Evolutionary conservation across 495 filamentous ascomycete species (phyloP).

Genomic region (Tuber melanosporum): DNA sequence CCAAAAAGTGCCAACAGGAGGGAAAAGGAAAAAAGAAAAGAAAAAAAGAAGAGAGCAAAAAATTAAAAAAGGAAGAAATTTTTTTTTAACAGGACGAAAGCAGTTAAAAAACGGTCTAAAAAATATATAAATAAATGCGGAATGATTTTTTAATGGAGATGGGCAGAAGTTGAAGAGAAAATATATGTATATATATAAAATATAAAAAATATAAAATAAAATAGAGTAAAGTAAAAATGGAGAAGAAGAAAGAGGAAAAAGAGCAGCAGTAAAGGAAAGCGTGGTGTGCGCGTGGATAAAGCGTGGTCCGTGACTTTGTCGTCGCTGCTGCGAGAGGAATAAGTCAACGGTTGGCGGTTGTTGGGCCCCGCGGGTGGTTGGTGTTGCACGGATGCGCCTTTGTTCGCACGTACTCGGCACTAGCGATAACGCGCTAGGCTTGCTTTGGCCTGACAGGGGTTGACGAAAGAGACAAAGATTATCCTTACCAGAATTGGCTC

Average conservation of each 20-base stretch:
- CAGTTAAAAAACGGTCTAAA: neutral
- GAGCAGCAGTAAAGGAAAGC: conserved; percentile 25
- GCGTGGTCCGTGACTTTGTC: conserved; percentile 29
- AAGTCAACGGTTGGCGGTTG: conserved; percentile 32
- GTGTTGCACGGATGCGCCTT: conserved; percentile 30
- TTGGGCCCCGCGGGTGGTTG: conserved; percentile 20
- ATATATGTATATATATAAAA: too few species aligned
- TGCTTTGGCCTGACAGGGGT: conserved; percentile 30
- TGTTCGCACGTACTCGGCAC: conserved; percentile 29
- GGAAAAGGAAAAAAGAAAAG: neutral
- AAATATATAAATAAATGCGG: neutral
- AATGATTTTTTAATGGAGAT: neutral
- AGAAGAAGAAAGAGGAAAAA: conserved; percentile 7
- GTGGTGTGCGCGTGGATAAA: conserved; percentile 35
- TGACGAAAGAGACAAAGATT: conserved; percentile 32
- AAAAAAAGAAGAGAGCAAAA: neutral
- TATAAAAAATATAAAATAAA: conserved; percentile 24
- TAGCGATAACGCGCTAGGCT: conserved; percentile 32
- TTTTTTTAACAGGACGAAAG: neutral
- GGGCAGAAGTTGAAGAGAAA: too few species aligned
- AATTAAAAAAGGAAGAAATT: neutral
- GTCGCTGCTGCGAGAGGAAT: conserved; percentile 31
- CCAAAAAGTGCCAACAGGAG: neutral
- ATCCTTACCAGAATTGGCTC: conserved; percentile 35
- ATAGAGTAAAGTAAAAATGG: conserved; percentile 21